Conservation (phyloP, 164 flowering plant genomes). For the Cinnamomum micranthum region DNA sequence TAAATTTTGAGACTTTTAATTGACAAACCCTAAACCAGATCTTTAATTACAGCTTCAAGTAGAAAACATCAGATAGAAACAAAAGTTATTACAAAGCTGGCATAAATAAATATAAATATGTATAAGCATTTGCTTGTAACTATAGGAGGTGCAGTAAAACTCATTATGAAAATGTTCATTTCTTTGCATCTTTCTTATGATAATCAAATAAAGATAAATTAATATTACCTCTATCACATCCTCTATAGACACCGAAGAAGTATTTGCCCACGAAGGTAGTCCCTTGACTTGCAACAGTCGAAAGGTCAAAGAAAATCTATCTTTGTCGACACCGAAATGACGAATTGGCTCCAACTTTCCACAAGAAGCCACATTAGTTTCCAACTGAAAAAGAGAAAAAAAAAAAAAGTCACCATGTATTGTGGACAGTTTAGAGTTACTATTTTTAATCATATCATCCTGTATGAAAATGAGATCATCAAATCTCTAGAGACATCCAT, state of each 20-base stretch:
- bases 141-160: no score
- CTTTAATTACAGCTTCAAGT: no score
- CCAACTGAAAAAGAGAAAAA: constrained; percentile 1
- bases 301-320: constrained; percentile 56
- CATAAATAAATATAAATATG: no score
- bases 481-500: not conserved
- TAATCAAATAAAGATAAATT: not conserved
- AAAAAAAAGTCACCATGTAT: constrained; percentile 10
- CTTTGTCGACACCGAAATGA: constrained; percentile 43
- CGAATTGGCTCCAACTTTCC: constrained; percentile 47
- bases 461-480: constrained; percentile 7
- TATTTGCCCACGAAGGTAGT: constrained; percentile 90
- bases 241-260: constrained; percentile 64
- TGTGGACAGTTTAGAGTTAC: constrained; percentile 4
- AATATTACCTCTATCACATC: constrained; percentile 77
- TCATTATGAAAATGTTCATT: no score
- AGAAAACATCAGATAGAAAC: no score
- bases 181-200: no score
- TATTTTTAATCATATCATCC: constrained; percentile 21
- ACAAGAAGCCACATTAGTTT: constrained; percentile 2
- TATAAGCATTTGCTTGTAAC: no score
- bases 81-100: no score
- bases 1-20: no score
- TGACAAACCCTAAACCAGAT: no score
- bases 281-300: constrained; percentile 72